phyloP scores from a whole-genome alignment of 805 yeast genomes.

The Saccharomycopsis sp. region DNA sequence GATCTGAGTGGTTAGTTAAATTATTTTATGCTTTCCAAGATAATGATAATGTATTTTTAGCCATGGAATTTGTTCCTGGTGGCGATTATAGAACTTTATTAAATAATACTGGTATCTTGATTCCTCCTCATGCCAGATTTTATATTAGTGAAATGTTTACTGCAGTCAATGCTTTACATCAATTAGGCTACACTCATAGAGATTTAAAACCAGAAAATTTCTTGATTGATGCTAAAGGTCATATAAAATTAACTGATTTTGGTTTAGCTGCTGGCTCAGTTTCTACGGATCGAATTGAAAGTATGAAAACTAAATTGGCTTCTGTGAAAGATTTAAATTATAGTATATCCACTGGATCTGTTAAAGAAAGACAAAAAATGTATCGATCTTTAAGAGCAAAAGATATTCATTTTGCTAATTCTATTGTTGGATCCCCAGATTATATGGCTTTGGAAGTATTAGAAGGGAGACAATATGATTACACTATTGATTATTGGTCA shows the following conservation, averaged over 20 bases:
- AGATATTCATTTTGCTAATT: slow-evolving; percentile 83
- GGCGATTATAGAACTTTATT: slow-evolving; percentile 95
- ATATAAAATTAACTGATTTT: slow-evolving; percentile 89
- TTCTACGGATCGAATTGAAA: slow-evolving; percentile 85
- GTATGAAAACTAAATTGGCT: slow-evolving; percentile 67
- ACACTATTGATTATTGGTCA: slow-evolving; percentile 98
- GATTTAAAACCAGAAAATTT: slow-evolving; percentile 95
- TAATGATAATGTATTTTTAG: slow-evolving; percentile 78
- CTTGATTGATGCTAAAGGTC: slow-evolving; percentile 83
- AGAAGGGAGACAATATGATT: slow-evolving; percentile 89
- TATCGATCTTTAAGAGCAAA: slow-evolving; percentile 69
- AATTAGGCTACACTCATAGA: slow-evolving; percentile 92
- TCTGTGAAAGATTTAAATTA: slow-evolving; percentile 72
- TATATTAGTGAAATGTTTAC: slow-evolving; percentile 95
- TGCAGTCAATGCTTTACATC: slow-evolving; percentile 88
- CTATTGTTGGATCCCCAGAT: slow-evolving; percentile 97
- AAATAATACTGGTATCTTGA: slow-evolving; percentile 86
- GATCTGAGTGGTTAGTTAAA: slow-evolving; percentile 94
- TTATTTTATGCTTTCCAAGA: slow-evolving; percentile 94
- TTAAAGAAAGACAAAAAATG: slow-evolving; percentile 80
- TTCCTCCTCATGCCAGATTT: slow-evolving; percentile 93
- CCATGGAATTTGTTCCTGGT: slow-evolving; percentile 99
- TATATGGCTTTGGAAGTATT: slow-evolving; percentile 98
- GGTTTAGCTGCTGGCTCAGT: slow-evolving; percentile 97
- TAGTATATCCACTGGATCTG: slow-evolving; percentile 55